Evolutionary conservation across 2,329 filamentous ascomycete genomes (phyloP).

Genomic region (Helotiales sp.): DNA sequence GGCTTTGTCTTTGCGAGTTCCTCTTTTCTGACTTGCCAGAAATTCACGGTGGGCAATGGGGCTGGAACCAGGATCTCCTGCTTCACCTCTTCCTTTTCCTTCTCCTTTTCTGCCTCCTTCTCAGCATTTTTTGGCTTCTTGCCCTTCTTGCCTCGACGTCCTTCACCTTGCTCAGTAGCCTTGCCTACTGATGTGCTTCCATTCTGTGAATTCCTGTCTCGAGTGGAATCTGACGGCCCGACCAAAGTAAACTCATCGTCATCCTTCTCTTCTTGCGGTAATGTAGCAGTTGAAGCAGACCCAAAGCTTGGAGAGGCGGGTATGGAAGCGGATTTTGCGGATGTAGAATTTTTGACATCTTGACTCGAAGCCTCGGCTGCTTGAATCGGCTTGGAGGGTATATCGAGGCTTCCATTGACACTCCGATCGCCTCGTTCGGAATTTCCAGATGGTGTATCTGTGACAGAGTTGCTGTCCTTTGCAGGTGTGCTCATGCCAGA

Average conservation of each 20-base stretch:
- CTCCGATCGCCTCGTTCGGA: constrained; percentile 30
- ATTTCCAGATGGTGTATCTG: constrained; percentile 28
- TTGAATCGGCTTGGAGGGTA: constrained; percentile 20
- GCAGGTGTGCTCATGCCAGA: constrained; percentile 34
- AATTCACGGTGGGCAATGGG: constrained; percentile 78
- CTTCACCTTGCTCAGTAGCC: constrained; percentile 40
- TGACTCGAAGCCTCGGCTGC: constrained; percentile 15
- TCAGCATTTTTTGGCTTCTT: constrained; percentile 35
- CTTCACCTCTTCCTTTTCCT: constrained; percentile 59
- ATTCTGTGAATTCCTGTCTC: constrained; percentile 64
- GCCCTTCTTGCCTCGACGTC: constrained; percentile 31
- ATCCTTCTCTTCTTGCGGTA: constrained; percentile 45
- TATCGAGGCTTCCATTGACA: constrained; percentile 28
- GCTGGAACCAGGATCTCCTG: constrained; percentile 71
- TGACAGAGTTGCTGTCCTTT: constrained; percentile 30
- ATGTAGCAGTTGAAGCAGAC: constrained; percentile 49
- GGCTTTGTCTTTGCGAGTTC: constrained; percentile 52
- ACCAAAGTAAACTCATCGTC: constrained; percentile 58
- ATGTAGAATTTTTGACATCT: constrained; percentile 24
- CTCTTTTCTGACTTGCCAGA: constrained; percentile 81
- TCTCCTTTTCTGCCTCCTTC: constrained; percentile 40
- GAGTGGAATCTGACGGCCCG: constrained; percentile 62
- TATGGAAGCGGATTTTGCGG: constrained; percentile 37
- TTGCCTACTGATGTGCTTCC: constrained; percentile 68
- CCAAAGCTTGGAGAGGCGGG: constrained; percentile 55